phyloP scores from a whole-genome alignment of 1,139 yeast species.

The Blastobotrys petasosporus region DNA sequence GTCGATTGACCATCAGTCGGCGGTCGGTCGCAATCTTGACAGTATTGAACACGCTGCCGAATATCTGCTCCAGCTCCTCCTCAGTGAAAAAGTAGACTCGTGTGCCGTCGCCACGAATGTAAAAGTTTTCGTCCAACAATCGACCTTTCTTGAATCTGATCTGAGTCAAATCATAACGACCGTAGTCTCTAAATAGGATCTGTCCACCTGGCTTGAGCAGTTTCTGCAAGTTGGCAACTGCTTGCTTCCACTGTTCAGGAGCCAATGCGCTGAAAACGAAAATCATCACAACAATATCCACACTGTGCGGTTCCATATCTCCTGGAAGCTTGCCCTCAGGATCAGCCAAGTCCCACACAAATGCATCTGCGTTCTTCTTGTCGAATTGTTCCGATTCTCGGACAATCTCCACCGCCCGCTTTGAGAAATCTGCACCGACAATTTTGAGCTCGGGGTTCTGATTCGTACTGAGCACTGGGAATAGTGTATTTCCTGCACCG shows the following conservation, averaged over 20 bases:
- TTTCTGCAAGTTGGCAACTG: slow-evolving; percentile 61
- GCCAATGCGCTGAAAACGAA: slow-evolving; percentile 90
- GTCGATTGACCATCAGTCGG: slow-evolving; percentile 83
- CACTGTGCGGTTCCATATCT: slow-evolving; percentile 72
- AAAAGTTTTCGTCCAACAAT: slow-evolving; percentile 82
- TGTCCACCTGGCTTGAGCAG: slow-evolving; percentile 89
- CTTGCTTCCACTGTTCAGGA: slow-evolving; percentile 86
- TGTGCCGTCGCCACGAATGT: slow-evolving; percentile 97
- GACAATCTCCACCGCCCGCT: slow-evolving; percentile 84
- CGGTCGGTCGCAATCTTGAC: slow-evolving; percentile 83
- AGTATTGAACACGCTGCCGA: slow-evolving; percentile 59
- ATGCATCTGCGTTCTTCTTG: slow-evolving; percentile 64
- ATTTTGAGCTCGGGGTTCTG: slow-evolving; percentile 69
- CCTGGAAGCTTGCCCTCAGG: slow-evolving; percentile 72
- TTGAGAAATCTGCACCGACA: slow-evolving; percentile 85
- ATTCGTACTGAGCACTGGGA: slow-evolving; percentile 79
- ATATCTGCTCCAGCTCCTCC: slow-evolving; percentile 75
- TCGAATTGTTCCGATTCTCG: slow-evolving; percentile 55
- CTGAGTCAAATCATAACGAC: slow-evolving; percentile 93
- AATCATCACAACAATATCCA: slow-evolving; percentile 87
- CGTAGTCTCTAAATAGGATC: slow-evolving; percentile 87
- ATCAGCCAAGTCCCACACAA: slow-evolving; percentile 89
- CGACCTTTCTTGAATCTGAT: slow-evolving; percentile 88
- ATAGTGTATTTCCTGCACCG: slow-evolving; percentile 97
- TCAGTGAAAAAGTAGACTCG: slow-evolving; percentile 95